Base-by-base conservation (phyloP, 139 green algal genomes). In the Volvox africanus region DNA sequence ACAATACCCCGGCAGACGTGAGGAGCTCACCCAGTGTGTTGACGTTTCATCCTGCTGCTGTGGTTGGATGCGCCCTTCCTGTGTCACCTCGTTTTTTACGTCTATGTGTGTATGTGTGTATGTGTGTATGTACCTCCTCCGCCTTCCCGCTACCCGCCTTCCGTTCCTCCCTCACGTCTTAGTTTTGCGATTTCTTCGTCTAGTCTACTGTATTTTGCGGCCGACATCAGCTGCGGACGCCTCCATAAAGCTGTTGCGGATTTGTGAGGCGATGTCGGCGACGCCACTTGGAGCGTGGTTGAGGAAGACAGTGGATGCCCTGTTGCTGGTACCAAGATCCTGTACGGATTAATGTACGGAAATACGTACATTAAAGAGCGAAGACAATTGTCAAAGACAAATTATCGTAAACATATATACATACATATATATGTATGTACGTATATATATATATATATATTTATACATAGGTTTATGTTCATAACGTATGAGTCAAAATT, bases 231-330 rank as follows among this genome's bases (percentile, higher is more conserved):
- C 75, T 13, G 87, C 87, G 6, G 19, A 0, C 0, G 87, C 87
- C 76, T 91, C 87, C 87, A 91, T 32, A 62, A 91, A 91, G 87
- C 44, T 55, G 9, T 26, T 33, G 30, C 87, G 76, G 80, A 94
- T 92, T 93, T 99, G 95, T 1, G 71, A 21, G 0, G 92, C 80
- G 33, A 99, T 89, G 68, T 98, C 96, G 28, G 21, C 88, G 24
- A 99, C 91, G 50, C 82, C 91, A 18, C 90, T 95, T 2, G 97
- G 96, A 0, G 88, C 85, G 89, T 97, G 94, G 37, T 96, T 97
- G 33, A 99, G 89, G 91, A 99, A 99, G 16, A 99, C 91, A 0
- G 97, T 98, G 79, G 93, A 94, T 33, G 88, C 37, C 19, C 87
- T 89, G 88, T 87, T 90, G 79, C 69, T 75, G 11, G 79, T 73